phyloP scores from a whole-genome alignment of 2,329 filamentous ascomycete species.

The Chrysoporthe cubensis region DNA sequence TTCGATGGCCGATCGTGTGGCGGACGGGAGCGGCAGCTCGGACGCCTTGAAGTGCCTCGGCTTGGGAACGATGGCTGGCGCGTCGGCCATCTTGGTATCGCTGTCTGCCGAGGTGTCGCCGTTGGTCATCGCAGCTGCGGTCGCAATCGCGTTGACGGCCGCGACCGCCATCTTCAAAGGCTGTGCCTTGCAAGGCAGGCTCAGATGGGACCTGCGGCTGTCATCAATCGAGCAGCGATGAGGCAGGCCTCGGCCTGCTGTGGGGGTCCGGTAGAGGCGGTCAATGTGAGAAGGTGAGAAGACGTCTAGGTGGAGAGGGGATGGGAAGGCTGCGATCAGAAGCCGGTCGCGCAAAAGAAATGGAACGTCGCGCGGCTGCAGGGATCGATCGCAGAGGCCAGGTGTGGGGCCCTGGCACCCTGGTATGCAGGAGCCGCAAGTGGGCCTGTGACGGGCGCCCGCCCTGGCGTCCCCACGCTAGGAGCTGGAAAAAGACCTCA shows the following conservation, averaged over 20 bases:
- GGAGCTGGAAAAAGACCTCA: constrained; percentile 28
- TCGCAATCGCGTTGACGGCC: constrained; percentile 15
- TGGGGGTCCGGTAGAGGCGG: neutral
- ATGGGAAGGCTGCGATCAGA: neutral
- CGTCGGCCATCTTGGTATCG: constrained; percentile 62
- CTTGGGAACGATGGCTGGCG: constrained; percentile 36
- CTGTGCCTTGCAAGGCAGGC: constrained; percentile 15
- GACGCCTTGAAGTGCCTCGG: constrained; percentile 68
- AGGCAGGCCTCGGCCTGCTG: neutral
- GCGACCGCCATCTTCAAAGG: constrained; percentile 22
- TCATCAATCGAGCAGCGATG: neutral
- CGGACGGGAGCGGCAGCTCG: constrained; percentile 73
- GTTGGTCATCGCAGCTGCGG: constrained; percentile 10
- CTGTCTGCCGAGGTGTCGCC: constrained; percentile 16
- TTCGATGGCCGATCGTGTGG: constrained; percentile 75
- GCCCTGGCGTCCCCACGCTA: neutral
- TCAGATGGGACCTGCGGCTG: neutral
- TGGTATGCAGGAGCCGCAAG: constrained; percentile 27
- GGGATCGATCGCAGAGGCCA: constrained; percentile 23
- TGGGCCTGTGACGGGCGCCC: constrained; percentile 20
- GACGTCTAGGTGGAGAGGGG: neutral
- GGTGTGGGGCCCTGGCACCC: constrained; percentile 13
- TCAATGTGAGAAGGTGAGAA: neutral
- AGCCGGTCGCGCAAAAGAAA: constrained; percentile 3
- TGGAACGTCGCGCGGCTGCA: constrained; percentile 13